Percentiles rank a stretch among this genome's conserved stretches.
These are phyloP conservation scores for Microdochium bolleyi DNA, from an alignment of 2,329 filamentous ascomycete genomes.

Conservation along the genomic window DNA sequence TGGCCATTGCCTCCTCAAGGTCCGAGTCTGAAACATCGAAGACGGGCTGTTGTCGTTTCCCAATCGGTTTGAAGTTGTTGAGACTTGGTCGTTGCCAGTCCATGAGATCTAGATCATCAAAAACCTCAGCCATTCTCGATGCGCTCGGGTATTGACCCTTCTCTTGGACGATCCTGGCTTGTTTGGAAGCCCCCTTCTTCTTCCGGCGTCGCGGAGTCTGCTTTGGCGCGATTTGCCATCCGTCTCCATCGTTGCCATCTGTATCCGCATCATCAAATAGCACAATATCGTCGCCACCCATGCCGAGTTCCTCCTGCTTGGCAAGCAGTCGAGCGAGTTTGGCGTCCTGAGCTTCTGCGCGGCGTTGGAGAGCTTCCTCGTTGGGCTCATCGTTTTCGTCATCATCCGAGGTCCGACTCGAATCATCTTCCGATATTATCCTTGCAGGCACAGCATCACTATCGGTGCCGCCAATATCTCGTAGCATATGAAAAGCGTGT, in stretches of 20 bases:
- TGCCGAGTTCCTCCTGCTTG: constrained; percentile 56
- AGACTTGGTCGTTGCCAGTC: constrained; percentile 68
- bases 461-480: constrained; percentile 36
- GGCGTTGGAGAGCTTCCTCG: constrained; percentile 18
- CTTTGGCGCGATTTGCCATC: constrained; percentile 15
- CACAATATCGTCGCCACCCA: constrained; percentile 49
- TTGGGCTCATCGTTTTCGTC: constrained; percentile 30
- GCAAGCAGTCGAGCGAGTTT: constrained; percentile 51
- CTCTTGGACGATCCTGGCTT: constrained; percentile 13
- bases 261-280: constrained; percentile 42
- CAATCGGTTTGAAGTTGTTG: constrained; percentile 41
- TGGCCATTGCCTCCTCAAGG: constrained; percentile 49
- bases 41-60: constrained; percentile 51
- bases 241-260: constrained; percentile 22
- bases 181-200: constrained; percentile 17
- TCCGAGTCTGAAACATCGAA: constrained; percentile 60
- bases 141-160: constrained; percentile 29
- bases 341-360: constrained; percentile 43
- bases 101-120: constrained; percentile 76
- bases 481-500: constrained; percentile 17
- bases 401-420: constrained; percentile 21
- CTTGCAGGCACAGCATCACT: constrained; percentile 23
- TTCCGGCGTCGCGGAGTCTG: constrained; percentile 15
- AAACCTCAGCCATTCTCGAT: constrained; percentile 34
- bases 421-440: constrained; percentile 13